Conservation (phyloP, 2,329 filamentous ascomycete species). For the Pseudocercospora cruenta region DNA sequence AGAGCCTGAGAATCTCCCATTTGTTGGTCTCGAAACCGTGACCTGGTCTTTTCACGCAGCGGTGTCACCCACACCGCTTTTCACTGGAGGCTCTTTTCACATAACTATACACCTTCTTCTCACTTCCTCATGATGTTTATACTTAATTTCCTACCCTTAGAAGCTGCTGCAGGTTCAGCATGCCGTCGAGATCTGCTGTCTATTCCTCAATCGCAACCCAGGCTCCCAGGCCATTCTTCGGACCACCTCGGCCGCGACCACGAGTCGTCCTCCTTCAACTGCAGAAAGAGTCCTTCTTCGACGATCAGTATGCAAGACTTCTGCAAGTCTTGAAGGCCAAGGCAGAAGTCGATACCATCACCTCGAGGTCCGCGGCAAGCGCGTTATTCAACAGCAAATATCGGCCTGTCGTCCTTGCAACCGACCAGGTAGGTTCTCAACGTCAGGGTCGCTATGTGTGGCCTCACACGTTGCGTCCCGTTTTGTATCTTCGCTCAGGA, state of each 20-base stretch:
- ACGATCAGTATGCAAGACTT: constrained; percentile 22
- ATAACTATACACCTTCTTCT: constrained; percentile 4
- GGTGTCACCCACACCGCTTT: constrained; percentile 24
- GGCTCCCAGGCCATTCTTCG: constrained; percentile 18
- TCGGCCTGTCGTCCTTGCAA: constrained; percentile 22
- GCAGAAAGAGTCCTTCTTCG: constrained; percentile 25
- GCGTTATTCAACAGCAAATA: constrained; percentile 9
- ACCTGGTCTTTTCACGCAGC: constrained; percentile 18
- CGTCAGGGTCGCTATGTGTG: neutral
- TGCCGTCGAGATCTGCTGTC: constrained; percentile 21
- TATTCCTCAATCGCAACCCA: constrained; percentile 17
- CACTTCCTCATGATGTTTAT: neutral
- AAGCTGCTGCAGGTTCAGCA: constrained; percentile 14
- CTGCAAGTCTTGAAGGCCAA: constrained; percentile 15
- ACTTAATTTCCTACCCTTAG: constrained; percentile 7
- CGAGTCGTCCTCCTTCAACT: constrained; percentile 26
- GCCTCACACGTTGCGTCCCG: neutral
- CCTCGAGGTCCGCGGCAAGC: constrained; percentile 17
- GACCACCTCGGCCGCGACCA: constrained; percentile 17
- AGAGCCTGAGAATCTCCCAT: constrained; percentile 8
- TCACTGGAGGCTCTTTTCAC: constrained; percentile 9
- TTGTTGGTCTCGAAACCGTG: constrained; percentile 15
- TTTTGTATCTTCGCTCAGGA: neutral
- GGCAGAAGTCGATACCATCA: constrained; percentile 23
- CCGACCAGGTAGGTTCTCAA: constrained; percentile 12